phyloP scores from a whole-genome alignment of 768 basidiomycete species.

The Pleurotus sapidus region DNA sequence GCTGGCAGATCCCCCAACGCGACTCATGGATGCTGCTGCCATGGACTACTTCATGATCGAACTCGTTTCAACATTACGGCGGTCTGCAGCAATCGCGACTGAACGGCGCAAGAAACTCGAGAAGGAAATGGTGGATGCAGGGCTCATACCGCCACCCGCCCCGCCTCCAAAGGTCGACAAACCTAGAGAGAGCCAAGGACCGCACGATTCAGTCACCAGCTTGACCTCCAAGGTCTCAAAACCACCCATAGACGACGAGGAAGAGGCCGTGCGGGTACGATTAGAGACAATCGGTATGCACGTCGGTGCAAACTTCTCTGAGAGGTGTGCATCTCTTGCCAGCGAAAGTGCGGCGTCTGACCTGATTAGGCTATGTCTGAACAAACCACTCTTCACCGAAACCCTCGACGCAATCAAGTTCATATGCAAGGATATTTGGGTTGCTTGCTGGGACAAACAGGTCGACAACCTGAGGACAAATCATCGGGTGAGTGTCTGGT shows the following conservation, averaged over 20 bases:
- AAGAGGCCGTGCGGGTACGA: constrained; percentile 63
- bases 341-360: not conserved
- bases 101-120: constrained; percentile 67
- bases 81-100: constrained; percentile 71
- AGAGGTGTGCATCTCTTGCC: constrained; percentile 54
- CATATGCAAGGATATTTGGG: constrained; percentile 96
- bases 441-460: constrained; percentile 89
- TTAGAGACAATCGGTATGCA: constrained; percentile 84
- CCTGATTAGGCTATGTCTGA: constrained; percentile 63
- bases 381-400: constrained; percentile 72
- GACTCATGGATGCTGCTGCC: constrained; percentile 60
- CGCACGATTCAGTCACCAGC: constrained; percentile 41
- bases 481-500: constrained; percentile 57
- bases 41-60: constrained; percentile 90
- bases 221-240: constrained; percentile 26
- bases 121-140: constrained; percentile 76
- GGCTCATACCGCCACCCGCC: constrained; percentile 55
- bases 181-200: constrained; percentile 34
- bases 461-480: constrained; percentile 95
- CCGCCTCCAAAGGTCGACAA: constrained; percentile 31
- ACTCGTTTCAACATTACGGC: constrained; percentile 68
- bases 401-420: constrained; percentile 93
- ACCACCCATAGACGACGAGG: constrained; percentile 53
- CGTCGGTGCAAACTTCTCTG: constrained; percentile 83
- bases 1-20: constrained; percentile 62